Evolutionary conservation across 2,329 filamentous ascomycete species (phyloP).

Genomic region (Calonectria honghensis): DNA sequence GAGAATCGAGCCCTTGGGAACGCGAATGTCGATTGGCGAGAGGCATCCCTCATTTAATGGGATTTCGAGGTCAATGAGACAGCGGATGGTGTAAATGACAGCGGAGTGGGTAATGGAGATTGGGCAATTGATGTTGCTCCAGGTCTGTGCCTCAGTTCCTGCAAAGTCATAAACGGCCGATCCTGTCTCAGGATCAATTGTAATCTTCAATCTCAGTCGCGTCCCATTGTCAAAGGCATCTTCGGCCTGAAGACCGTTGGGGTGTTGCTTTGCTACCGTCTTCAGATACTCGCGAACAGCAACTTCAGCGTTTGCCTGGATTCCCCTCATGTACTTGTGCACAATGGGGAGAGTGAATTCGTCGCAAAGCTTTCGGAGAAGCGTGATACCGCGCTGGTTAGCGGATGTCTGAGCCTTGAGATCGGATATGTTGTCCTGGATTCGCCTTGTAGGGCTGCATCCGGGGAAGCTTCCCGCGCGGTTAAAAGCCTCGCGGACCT

Average conservation of each 20-base stretch:
- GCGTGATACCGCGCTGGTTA: constrained; percentile 62
- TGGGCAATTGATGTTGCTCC: constrained; percentile 61
- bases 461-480: constrained; percentile 60
- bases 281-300: constrained; percentile 58
- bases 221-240: constrained; percentile 64
- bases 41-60: constrained; percentile 64
- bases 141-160: constrained; percentile 60
- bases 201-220: constrained; percentile 57
- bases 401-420: constrained; percentile 66
- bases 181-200: constrained; percentile 56
- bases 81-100: constrained; percentile 63
- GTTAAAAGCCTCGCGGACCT: constrained; percentile 56
- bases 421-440: constrained; percentile 66
- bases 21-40: constrained; percentile 57
- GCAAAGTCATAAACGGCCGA: constrained; percentile 61
- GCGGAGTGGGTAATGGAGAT: constrained; percentile 62
- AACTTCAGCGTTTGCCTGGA: constrained; percentile 61
- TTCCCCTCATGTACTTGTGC: constrained; percentile 62
- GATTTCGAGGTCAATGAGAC: constrained; percentile 60
- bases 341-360: constrained; percentile 59
- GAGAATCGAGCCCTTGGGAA: constrained; percentile 59
- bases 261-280: constrained; percentile 67
- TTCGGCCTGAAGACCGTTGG: constrained; percentile 50
- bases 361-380: constrained; percentile 58
- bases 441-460: constrained; percentile 60